Conservation (phyloP, 805 yeast species). For the Kluyveromyces lactis region DNA sequence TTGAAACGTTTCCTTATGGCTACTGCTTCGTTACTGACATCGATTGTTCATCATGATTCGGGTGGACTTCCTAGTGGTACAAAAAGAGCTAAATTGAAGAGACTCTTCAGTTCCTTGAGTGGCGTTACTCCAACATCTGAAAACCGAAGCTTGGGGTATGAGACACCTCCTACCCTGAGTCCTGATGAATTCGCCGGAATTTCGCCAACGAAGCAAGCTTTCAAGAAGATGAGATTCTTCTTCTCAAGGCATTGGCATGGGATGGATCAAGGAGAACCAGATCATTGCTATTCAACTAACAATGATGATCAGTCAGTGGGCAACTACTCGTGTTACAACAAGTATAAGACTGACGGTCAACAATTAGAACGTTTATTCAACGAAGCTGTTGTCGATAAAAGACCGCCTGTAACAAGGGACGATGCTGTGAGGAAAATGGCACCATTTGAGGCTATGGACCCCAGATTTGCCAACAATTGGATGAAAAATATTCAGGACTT, state of each 20-base stretch:
- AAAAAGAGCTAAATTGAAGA: conserved; percentile 1
- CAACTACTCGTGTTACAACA: conserved; percentile 1
- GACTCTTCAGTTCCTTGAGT: conserved; percentile 2
- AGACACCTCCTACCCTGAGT: neutral
- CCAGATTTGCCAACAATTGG: neutral
- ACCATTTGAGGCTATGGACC: conserved; percentile 1
- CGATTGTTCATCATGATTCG: neutral
- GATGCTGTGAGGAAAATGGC: neutral
- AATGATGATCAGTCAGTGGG: neutral
- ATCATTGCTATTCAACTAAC: no score
- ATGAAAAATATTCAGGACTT: neutral
- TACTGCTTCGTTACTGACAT: neutral
- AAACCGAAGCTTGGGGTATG: neutral
- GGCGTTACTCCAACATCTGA: neutral
- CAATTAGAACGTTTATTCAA: neutral
- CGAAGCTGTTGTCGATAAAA: neutral
- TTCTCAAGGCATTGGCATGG: neutral
- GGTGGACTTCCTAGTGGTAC: conserved; percentile 1
- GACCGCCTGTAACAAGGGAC: neutral
- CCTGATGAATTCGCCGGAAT: neutral
- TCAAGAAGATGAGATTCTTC: neutral
- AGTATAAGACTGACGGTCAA: conserved; percentile 1
- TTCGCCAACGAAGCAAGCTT: neutral
- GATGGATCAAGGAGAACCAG: neutral
- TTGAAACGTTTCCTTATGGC: neutral